Evolutionary conservation across 768 basidiomycete genomes (phyloP).

Genomic region (Kondoa subrosea): DNA sequence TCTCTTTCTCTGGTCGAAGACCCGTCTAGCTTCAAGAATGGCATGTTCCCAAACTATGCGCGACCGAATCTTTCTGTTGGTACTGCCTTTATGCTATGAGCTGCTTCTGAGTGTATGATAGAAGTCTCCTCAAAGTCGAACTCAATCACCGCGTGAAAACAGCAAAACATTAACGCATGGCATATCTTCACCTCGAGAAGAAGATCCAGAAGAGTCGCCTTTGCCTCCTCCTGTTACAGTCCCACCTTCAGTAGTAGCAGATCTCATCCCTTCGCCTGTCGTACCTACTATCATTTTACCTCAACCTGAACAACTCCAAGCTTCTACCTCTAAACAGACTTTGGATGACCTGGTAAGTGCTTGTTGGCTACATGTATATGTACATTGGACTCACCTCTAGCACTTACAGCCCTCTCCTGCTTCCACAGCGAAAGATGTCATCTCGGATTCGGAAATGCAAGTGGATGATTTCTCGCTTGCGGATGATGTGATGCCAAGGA

Average conservation of each 20-base stretch:
- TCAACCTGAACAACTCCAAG: neutral
- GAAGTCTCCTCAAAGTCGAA: neutral
- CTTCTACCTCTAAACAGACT: neutral
- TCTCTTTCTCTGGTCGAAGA: neutral
- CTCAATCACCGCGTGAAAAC: neutral
- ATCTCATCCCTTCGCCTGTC: neutral
- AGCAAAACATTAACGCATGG: too few relatives aligned
- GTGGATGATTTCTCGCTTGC: neutral
- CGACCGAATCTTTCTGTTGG: too few relatives aligned
- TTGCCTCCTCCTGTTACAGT: neutral
- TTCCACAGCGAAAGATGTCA: neutral
- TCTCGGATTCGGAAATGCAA: neutral
- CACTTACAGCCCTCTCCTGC: neutral
- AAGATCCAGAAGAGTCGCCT: neutral
- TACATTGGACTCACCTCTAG: neutral
- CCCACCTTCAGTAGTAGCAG: neutral
- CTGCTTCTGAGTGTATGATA: neutral
- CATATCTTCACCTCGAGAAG: too few relatives aligned
- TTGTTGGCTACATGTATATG: neutral
- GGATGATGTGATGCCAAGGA: neutral
- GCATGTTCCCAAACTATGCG: too few relatives aligned
- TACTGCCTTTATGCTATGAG: too few relatives aligned
- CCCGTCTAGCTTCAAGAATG: neutral
- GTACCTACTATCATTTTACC: neutral
- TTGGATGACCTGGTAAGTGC: neutral